Evolutionary conservation across 129 eudicot species (phyloP), one percentile per base, ranked within the genome.

Genomic region (Mikania micrantha): DNA sequence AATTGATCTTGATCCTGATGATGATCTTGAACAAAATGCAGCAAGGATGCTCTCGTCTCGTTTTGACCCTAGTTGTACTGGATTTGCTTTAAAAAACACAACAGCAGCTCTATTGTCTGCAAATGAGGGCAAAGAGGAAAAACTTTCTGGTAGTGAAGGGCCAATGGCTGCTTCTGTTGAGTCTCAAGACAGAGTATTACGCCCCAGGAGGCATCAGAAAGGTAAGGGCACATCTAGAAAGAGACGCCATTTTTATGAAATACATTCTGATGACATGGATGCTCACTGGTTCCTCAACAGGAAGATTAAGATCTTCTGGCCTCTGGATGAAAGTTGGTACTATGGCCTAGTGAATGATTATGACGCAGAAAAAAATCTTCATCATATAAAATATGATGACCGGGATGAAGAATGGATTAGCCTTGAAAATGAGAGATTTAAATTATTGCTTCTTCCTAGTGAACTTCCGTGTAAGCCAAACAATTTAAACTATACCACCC

Each of bases 31-130:
- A 72, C 86, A 77, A 69, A 94, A 94, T 83, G 99, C 99, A 6
- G 95, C 97, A 0, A 81, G 87, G 76, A 94, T 94, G 99, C 97
- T 94, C 21, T 94, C 97, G 6, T 94, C 97, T 69, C 89, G 97
- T 66, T 94, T 94, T 68, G 95, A 90, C 76, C 97, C 99, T 36
- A 81, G 96, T 40, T 89, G 96, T 69, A 88, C 92, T n/a, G 85
- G 88, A 10, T 82, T 77, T 80, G 68, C 84, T 42, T 78, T 78
- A 19, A 74, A 77, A 49, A 71, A 66, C 67, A 79, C 68, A 75
- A 39, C 79, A 68, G 77, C 79, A 19, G 64, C 58, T 7, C 57
- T 69, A 20, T 82, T 69, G 27, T 65, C 78, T 62, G 44, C 70
- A 38, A 77, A 78, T 66, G 83, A 79, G 57, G 72, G 59, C 59